Evolutionary conservation across 1,284 basidiomycete genomes (phyloP), one percentile per base, ranked within the genome.

Genomic region (Psilocybe mexicana): DNA sequence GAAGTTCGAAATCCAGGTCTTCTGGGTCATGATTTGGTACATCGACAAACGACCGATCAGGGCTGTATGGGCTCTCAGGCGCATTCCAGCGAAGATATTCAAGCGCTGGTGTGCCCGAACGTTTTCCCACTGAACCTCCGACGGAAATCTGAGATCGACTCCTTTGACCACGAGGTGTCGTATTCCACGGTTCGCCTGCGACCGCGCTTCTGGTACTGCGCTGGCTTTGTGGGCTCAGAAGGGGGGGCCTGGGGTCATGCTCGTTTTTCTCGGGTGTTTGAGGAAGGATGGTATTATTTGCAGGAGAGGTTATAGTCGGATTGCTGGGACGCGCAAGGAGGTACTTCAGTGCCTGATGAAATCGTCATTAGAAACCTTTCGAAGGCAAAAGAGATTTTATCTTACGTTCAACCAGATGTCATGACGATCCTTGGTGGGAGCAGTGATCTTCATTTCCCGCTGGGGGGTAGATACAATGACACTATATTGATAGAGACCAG

Each of bases 381-480:
- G 48, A 43, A 52, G 53, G 24, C 25, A 43, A 25, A 40, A 49
- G 52, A 60, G 54, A 53, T 25, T 36, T 5, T 8, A 24, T 75
- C 85, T 63, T 69, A 92, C 93, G 70, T 88, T 92, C 56, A 94
- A 79, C 97, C 97, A 99, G 56, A 98, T 92, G 63, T 98, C 95
- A 72, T 99, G 97, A 51, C 95, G 82, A 66, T 98, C 96, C 72
- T 92, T 92, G 18, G 89, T 94, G 0, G 92, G 90, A 2, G 96
- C 95, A 12, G 96, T 99, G 70, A 99, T 88, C 79, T 98, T 97
- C 85, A 99, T 96, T 75, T 99, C 97, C 58, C 96, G 84, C 61
- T 94, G 90, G 3, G 93, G 90, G 0, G 96, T 98, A 25, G 92
- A 88, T 59, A 99, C 88, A 36, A 99, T 81, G 47, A 99, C 90